These are phyloP conservation scores for Beauveria caledonica DNA, from an alignment of 2,329 filamentous ascomycete genomes.

Conservation along the genomic window DNA sequence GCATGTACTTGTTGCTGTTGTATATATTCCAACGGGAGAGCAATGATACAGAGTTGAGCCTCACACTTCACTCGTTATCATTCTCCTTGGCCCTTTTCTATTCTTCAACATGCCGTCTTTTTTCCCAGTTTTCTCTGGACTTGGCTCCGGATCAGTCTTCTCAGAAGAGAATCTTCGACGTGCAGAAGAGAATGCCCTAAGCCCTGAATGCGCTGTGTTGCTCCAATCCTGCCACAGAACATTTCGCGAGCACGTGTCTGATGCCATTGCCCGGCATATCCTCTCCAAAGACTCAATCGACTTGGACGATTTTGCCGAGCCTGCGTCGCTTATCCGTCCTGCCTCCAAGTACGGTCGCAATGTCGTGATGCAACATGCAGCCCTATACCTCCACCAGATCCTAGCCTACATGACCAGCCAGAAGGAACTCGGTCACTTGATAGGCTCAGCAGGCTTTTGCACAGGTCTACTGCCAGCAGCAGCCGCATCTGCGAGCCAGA, in stretches of 20 bases:
- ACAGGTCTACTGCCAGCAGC: not conserved
- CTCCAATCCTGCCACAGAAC: not conserved
- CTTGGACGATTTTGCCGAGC: not conserved
- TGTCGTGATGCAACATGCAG: not conserved
- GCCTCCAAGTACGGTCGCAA: not conserved
- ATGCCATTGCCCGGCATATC: not conserved
- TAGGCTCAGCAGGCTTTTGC: not conserved
- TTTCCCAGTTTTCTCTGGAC: not conserved
- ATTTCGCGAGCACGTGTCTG: not conserved
- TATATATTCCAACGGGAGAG: not conserved
- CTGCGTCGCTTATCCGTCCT: not conserved
- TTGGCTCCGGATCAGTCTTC: not conserved
- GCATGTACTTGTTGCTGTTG: too few species aligned
- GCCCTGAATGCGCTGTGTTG: not conserved
- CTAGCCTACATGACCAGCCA: not conserved
- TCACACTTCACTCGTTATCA: not conserved
- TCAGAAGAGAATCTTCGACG: not conserved
- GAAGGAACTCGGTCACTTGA: not conserved
- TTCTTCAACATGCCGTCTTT: not conserved
- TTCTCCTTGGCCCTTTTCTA: not conserved
- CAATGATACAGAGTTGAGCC: not conserved
- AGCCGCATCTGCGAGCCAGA: not conserved
- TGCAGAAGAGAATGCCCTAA: not conserved
- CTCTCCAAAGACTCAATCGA: not conserved
- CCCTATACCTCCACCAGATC: not conserved